phyloP scores from a whole-genome alignment of 352 stramenopile genomes.

The Pythium grandisporangium region DNA sequence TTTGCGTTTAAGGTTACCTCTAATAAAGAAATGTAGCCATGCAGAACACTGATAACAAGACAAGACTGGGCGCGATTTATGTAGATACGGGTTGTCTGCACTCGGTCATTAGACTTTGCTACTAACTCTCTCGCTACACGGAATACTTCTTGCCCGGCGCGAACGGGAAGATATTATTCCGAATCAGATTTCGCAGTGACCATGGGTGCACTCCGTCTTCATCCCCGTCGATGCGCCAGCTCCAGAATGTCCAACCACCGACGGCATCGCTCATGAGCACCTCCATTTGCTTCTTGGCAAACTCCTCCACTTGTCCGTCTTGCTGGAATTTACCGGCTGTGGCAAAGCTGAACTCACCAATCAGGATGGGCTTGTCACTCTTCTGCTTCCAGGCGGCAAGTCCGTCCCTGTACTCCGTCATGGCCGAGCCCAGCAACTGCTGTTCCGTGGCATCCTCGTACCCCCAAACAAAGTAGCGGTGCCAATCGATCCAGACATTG shows the following conservation, averaged over 20 bases:
- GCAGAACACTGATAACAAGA: neutral
- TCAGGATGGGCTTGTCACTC: slow-evolving; percentile 30
- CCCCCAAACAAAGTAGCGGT: slow-evolving; percentile 79
- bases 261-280: slow-evolving; percentile 35
- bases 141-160: neutral
- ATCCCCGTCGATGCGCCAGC: slow-evolving; percentile 59
- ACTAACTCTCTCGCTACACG: too few species aligned
- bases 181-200: slow-evolving; percentile 50
- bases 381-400: slow-evolving; percentile 27
- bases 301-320: slow-evolving; percentile 33
- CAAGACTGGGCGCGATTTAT: too few species aligned
- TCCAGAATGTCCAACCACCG: slow-evolving; percentile 72
- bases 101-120: too few species aligned
- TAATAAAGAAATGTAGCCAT: neutral
- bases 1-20: neutral
- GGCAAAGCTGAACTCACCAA: slow-evolving; percentile 55
- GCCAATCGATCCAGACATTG: slow-evolving; percentile 84
- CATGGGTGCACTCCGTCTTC: slow-evolving; percentile 48
- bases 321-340: slow-evolving; percentile 52
- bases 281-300: slow-evolving; percentile 30
- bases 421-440: slow-evolving; percentile 30
- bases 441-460: slow-evolving; percentile 46
- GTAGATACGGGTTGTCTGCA: too few species aligned
- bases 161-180: slow-evolving; percentile 17
- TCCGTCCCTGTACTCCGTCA: slow-evolving; percentile 34